phyloP scores from a whole-genome alignment of 2,329 filamentous ascomycete genomes.

The Diaporthe sp. region DNA sequence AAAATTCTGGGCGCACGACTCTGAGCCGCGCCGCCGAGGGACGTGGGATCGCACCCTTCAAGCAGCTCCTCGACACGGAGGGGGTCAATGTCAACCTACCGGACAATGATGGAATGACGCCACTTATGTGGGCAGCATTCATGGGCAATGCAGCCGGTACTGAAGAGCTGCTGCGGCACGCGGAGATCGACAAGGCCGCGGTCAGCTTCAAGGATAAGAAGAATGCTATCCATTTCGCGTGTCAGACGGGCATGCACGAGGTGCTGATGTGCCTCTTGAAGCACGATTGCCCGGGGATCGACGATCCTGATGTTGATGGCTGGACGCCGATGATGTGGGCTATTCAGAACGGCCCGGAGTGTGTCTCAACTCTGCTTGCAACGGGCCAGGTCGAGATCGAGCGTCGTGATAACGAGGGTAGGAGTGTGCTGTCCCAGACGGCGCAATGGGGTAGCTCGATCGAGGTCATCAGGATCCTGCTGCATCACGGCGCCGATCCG shows the following conservation, averaged over 20 bases:
- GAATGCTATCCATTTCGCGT: slow-evolving; percentile 3
- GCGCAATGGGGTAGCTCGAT: background rate
- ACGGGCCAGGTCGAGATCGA: background rate
- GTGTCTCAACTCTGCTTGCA: background rate
- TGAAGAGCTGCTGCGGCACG: background rate
- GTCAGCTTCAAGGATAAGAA: background rate
- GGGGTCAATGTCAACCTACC: background rate
- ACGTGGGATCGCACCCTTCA: background rate
- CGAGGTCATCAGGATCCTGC: background rate
- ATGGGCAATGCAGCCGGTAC: background rate
- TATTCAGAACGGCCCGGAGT: background rate
- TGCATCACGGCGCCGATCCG: background rate
- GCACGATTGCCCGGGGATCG: background rate
- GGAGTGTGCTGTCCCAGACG: background rate
- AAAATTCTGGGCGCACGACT: background rate
- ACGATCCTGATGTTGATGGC: background rate
- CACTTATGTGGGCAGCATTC: background rate
- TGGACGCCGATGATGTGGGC: slow-evolving; percentile 16
- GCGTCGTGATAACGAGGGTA: background rate
- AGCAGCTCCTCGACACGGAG: background rate
- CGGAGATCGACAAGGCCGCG: background rate
- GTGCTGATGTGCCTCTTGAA: background rate
- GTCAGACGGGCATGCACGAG: background rate
- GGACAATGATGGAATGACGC: background rate
- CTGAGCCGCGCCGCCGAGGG: background rate